Evolutionary conservation across 2,329 filamentous ascomycete genomes (phyloP).

Genomic region (Periconia sp.): DNA sequence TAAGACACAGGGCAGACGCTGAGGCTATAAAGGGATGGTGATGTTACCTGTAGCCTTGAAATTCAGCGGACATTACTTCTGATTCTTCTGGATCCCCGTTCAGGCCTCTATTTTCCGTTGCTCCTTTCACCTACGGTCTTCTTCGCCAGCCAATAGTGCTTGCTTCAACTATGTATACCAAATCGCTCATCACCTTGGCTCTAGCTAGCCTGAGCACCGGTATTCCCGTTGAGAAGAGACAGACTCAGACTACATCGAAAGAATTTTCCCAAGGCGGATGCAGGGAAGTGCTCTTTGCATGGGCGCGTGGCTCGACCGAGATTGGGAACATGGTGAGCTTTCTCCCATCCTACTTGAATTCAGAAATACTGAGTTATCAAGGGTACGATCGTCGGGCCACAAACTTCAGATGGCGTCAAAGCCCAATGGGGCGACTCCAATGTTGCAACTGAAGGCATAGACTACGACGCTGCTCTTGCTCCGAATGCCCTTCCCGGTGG

Average conservation of each 20-base stretch:
- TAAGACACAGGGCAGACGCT: not conserved
- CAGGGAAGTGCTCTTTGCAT: slow-evolving; percentile 54
- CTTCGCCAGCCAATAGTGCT: not conserved
- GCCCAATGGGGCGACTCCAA: slow-evolving; percentile 26
- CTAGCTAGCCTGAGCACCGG: slow-evolving; percentile 28
- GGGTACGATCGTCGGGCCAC: slow-evolving; percentile 44
- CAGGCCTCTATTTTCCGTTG: not conserved
- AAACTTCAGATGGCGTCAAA: slow-evolving; percentile 39
- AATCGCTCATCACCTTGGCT: slow-evolving; percentile 27
- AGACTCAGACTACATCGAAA: slow-evolving; percentile 38
- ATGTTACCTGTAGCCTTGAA: not conserved
- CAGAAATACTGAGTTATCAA: slow-evolving; percentile 27
- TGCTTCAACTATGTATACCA: slow-evolving; percentile 28
- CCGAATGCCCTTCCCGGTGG: slow-evolving; percentile 40
- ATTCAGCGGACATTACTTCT: not conserved
- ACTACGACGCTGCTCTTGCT: slow-evolving; percentile 33
- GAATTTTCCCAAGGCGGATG: slow-evolving; percentile 50
- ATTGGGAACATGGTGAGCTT: slow-evolving; percentile 55
- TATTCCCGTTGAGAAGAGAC: slow-evolving; percentile 31
- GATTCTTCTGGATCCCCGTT: not conserved
- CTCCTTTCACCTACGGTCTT: not conserved
- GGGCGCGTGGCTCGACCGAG: slow-evolving; percentile 57
- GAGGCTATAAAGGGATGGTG: slow-evolving; percentile 7
- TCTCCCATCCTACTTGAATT: slow-evolving; percentile 14
- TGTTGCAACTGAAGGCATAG: slow-evolving; percentile 42